phyloP scores from a whole-genome alignment of 768 basidiomycete genomes.

The Scleroderma bovista region DNA sequence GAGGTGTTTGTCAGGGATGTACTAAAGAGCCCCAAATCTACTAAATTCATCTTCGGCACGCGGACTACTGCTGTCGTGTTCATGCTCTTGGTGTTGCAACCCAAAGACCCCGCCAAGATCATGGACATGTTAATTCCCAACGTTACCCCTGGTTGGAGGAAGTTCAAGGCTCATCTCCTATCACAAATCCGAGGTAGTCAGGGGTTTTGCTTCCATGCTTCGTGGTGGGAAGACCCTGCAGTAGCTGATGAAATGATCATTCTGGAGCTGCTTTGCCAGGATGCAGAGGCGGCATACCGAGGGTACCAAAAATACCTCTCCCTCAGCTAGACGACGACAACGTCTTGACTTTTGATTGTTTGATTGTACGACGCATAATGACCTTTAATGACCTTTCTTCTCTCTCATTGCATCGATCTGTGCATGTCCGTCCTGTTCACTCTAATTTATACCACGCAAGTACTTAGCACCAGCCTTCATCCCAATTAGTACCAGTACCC shows the following conservation, averaged over 20 bases:
- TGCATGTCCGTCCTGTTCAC: not conserved
- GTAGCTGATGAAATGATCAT: not conserved
- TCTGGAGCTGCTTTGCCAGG: not conserved
- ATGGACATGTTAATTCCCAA: constrained; percentile 5
- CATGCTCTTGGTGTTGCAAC: constrained; percentile 1
- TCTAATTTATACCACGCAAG: too few species aligned
- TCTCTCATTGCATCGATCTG: not conserved
- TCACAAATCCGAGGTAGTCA: not conserved
- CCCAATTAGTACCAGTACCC: not conserved
- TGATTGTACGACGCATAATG: not conserved
- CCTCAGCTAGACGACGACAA: not conserved
- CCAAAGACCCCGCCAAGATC: not conserved
- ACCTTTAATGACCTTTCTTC: not conserved
- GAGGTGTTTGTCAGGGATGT: constrained; percentile 22
- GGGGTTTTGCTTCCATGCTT: not conserved
- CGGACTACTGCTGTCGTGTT: constrained; percentile 5
- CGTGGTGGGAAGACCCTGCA: not conserved
- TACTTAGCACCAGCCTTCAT: not conserved
- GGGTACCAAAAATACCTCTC: not conserved
- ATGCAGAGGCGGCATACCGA: not conserved
- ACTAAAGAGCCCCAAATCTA: not conserved
- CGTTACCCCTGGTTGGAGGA: constrained; percentile 4
- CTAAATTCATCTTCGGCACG: constrained; percentile 2
- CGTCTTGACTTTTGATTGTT: not conserved
- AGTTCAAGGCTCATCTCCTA: not conserved